These are phyloP conservation scores for Fusarium sp. DNA, from an alignment of 2,329 filamentous ascomycete genomes.

Conservation along the genomic window DNA sequence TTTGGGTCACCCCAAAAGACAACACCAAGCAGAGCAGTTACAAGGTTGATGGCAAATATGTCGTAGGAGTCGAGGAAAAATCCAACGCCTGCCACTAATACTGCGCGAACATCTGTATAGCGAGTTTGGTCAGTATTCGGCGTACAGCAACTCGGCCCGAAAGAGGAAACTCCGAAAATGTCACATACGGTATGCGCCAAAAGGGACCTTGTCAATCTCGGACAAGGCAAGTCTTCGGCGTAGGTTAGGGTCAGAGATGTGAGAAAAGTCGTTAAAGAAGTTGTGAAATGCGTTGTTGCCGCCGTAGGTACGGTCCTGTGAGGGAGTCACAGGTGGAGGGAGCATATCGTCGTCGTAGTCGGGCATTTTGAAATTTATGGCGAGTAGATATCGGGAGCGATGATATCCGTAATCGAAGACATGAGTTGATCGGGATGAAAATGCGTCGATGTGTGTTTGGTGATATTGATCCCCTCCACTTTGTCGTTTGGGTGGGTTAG, in stretches of 20 bases:
- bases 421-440: conserved; percentile 37
- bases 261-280: conserved; percentile 76
- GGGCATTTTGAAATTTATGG: conserved; percentile 46
- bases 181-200: conserved; percentile 74
- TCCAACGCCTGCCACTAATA: conserved; percentile 82
- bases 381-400: conserved; percentile 38
- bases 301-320: conserved; percentile 62
- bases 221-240: conserved; percentile 80
- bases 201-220: conserved; percentile 83
- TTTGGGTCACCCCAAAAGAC: conserved; percentile 75
- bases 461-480: conserved; percentile 32
- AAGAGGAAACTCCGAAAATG: not conserved
- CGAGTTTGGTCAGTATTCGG: conserved; percentile 14
- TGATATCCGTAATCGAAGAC: conserved; percentile 42
- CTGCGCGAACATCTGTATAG: conserved; percentile 71
- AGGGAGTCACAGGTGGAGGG: conserved; percentile 54
- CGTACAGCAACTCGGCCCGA: not conserved
- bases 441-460: conserved; percentile 29
- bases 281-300: conserved; percentile 80
- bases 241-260: conserved; percentile 79
- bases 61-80: conserved; percentile 88
- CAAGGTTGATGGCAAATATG: conserved; percentile 84
- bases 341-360: conserved; percentile 53
- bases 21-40: conserved; percentile 78
- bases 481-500: conserved; percentile 14